phyloP scores from a whole-genome alignment of 768 basidiomycete genomes.

The Rhizopogon roseolus region DNA sequence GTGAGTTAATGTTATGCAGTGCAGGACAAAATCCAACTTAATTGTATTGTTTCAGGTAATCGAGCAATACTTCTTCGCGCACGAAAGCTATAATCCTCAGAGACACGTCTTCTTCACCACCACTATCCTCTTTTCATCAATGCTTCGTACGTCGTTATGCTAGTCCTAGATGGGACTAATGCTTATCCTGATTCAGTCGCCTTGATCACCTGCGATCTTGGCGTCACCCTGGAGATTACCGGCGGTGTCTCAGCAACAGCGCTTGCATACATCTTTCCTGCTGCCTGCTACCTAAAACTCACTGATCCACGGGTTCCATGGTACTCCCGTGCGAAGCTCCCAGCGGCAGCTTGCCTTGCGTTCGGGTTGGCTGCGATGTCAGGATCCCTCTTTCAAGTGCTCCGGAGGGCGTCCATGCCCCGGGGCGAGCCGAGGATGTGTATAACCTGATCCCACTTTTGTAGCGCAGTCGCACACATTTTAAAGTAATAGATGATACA shows the following conservation, averaged over 20 bases:
- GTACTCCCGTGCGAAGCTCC: constrained; percentile 68
- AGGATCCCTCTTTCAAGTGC: constrained; percentile 71
- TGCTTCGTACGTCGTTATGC: constrained; percentile 56
- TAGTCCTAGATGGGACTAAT: background rate
- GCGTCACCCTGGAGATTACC: constrained; percentile 97
- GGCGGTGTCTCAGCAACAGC: constrained; percentile 95
- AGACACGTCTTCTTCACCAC: constrained; percentile 92
- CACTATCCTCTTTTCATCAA: constrained; percentile 71
- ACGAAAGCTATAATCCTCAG: constrained; percentile 74
- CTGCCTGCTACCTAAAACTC: constrained; percentile 82
- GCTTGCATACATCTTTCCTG: constrained; percentile 90
- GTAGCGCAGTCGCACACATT: constrained; percentile 8
- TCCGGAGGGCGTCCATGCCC: constrained; percentile 73
- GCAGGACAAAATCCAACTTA: background rate
- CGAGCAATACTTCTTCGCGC: constrained; percentile 94
- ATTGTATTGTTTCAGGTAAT: constrained; percentile 55
- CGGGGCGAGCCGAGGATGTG: constrained; percentile 71
- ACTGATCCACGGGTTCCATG: constrained; percentile 51
- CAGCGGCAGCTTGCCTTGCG: constrained; percentile 62
- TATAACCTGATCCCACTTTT: constrained; percentile 28
- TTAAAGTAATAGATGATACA: constrained; percentile 1
- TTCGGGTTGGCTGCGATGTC: constrained; percentile 79
- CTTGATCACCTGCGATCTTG: constrained; percentile 91
- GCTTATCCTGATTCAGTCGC: constrained; percentile 52
- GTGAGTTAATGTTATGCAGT: constrained; percentile 30